Evolutionary conservation across 2,329 filamentous ascomycete species (phyloP).

Genomic region (Exophiala dermatitidis): DNA sequence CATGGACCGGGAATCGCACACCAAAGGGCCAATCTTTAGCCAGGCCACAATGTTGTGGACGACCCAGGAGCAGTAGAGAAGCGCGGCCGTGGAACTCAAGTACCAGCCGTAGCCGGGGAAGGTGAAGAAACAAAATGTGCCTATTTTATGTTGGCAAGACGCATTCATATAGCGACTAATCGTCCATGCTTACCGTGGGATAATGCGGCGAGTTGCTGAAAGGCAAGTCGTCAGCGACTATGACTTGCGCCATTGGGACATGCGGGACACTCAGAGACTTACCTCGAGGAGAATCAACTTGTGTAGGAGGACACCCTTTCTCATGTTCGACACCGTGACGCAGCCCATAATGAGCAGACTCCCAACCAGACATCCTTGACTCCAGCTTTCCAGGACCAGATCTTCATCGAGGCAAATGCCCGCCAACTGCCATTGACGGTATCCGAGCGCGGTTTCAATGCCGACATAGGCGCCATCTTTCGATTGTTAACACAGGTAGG

Average conservation of each 20-base stretch:
- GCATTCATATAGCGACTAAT: too few species aligned
- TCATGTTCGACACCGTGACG: conserved; percentile 41
- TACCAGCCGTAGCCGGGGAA: conserved; percentile 57
- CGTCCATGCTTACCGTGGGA: conserved; percentile 16
- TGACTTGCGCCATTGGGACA: too few species aligned
- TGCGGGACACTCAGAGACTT: conserved; percentile 1
- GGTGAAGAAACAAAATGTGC: conserved; percentile 44
- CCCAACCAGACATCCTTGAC: conserved; percentile 39
- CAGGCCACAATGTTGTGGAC: conserved; percentile 61
- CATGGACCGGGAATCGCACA: conserved; percentile 43
- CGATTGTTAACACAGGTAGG: neutral
- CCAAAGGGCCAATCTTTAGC: conserved; percentile 59
- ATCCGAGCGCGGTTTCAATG: conserved; percentile 8
- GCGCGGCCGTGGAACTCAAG: conserved; percentile 53
- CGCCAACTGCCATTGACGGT: conserved; percentile 22
- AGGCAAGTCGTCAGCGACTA: too few species aligned
- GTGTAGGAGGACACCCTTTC: conserved; percentile 36
- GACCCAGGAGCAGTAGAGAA: conserved; percentile 56
- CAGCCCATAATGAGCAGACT: conserved; percentile 39
- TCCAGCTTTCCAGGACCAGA: conserved; percentile 36
- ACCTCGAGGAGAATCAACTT: conserved; percentile 41
- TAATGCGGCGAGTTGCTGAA: conserved; percentile 20
- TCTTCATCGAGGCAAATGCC: conserved; percentile 22
- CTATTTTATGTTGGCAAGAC: conserved; percentile 1
- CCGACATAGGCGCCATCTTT: conserved; percentile 10